Conservation (phyloP, 2,329 filamentous ascomycete species). For the Ascochyta fabae region DNA sequence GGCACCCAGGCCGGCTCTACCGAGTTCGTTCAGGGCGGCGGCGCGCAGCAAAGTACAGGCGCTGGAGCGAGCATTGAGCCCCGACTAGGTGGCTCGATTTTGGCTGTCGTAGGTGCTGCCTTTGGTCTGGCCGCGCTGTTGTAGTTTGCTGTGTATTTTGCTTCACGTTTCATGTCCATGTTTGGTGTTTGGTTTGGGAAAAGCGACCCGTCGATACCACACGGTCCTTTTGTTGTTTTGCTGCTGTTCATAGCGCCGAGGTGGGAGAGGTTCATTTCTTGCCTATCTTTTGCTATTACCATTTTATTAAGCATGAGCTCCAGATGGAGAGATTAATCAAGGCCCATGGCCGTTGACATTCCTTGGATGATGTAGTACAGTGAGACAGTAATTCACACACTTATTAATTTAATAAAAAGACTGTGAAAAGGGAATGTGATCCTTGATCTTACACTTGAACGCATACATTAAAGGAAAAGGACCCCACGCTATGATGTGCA, state of each 20-base stretch:
- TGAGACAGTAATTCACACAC: too few relatives aligned
- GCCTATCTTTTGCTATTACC: neutral
- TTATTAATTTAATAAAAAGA: too few relatives aligned
- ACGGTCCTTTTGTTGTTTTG: neutral
- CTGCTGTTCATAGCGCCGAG: neutral
- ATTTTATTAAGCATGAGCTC: too few relatives aligned
- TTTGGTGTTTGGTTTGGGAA: slow-evolving; percentile 10
- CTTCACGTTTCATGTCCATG: slow-evolving; percentile 14
- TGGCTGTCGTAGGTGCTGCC: slow-evolving; percentile 45
- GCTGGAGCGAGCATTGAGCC: slow-evolving; percentile 32
- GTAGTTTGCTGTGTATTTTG: neutral
- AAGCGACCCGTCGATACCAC: slow-evolving; percentile 4
- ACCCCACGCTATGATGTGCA: too few relatives aligned
- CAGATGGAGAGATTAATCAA: too few relatives aligned
- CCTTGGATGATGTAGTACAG: too few relatives aligned
- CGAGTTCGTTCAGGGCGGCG: slow-evolving; percentile 37
- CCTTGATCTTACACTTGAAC: too few relatives aligned
- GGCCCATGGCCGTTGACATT: too few relatives aligned
- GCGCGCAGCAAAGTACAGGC: slow-evolving; percentile 15
- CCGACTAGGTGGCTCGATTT: slow-evolving; percentile 38
- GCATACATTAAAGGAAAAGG: too few relatives aligned
- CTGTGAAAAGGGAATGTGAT: too few relatives aligned
- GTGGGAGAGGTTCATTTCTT: neutral
- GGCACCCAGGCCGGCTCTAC: slow-evolving; percentile 13
- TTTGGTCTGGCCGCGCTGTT: slow-evolving; percentile 38